Evolutionary conservation across 2,329 filamentous ascomycete genomes (phyloP), one percentile per base, ranked within the genome.

Genomic region (Scolecobasidium constrictum): DNA sequence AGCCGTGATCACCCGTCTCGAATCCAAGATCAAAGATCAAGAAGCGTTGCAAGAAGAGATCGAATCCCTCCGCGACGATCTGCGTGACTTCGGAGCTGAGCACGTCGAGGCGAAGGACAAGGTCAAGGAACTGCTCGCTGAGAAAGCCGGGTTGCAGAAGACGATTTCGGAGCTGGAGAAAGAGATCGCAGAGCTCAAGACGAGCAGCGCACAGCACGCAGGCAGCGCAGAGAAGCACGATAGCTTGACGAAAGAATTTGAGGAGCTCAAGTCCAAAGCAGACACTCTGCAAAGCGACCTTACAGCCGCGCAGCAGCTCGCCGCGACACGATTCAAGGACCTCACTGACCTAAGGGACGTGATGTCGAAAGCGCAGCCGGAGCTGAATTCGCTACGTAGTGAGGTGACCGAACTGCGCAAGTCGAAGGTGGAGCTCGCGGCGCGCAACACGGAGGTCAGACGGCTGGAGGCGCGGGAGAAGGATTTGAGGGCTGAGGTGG

Each of bases 301-400:
- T 3, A 82, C 79, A 2, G 87, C 87, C 2, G 83, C 88, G 0
- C 81, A 95, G 57, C 79, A 93, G 60, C 73, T 96, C 11, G 86
- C 92, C 0, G 81, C 93, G 47, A 82, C 77, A 13, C 75, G 92
- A 21, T 96, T 87, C 67, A 94, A 87, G 59, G 88, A 96, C 46
- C 67, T 95, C 2, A 81, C 80, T 0, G 84, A 94, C 20, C 67
- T 94, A 36, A 75, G 81, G 16, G 83, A 90, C 47, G 70, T 88
- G 2, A 62, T 95, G 21, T 81, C 87, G 50, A 93, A 92, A 58
- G 75, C 83, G 1, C 88, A 95, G 55, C 83, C 86, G 0, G 90
- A 98, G 61, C 67, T 96, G 18, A 83, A 81, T 57, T 80, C 68
- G 35, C 69, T 96, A 16, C 78, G 86, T 5, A 77, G 81, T 38